Evolutionary conservation across 768 basidiomycete genomes (phyloP).

Genomic region (Trametes coccinea): DNA sequence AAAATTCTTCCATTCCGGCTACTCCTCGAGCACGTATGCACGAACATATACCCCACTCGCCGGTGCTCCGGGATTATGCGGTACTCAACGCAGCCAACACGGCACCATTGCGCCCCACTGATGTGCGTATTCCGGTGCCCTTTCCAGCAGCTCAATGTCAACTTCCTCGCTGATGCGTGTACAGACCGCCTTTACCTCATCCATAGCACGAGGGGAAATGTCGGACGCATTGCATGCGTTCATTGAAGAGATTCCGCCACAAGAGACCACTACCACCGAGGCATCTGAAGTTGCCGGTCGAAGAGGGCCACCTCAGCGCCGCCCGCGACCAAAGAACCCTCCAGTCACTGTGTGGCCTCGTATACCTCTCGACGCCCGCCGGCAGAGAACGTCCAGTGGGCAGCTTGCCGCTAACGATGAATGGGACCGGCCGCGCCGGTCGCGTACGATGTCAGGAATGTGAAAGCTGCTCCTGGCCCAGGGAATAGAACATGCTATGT

Average conservation of each 20-base stretch:
- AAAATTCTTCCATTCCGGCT: too few relatives aligned
- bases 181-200: too few relatives aligned
- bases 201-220: background rate
- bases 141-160: too few relatives aligned
- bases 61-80: too few relatives aligned
- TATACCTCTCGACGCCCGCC: background rate
- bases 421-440: slow-evolving; percentile 3
- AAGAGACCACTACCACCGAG: background rate
- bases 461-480: background rate
- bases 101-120: too few relatives aligned
- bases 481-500: background rate
- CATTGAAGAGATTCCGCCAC: background rate
- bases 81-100: too few relatives aligned
- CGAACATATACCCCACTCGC: too few relatives aligned
- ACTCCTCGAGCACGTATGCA: too few relatives aligned
- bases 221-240: background rate
- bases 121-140: background rate
- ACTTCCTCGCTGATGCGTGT: too few relatives aligned
- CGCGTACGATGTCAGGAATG: background rate
- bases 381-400: background rate
- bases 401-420: background rate
- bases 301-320: background rate
- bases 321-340: background rate
- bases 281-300: background rate
- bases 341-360: background rate